A percentile compares a stretch with the other conserved stretches of the same genome.
phyloP scores from a whole-genome alignment of 768 basidiomycete genomes.

The Suillus bovinus region DNA sequence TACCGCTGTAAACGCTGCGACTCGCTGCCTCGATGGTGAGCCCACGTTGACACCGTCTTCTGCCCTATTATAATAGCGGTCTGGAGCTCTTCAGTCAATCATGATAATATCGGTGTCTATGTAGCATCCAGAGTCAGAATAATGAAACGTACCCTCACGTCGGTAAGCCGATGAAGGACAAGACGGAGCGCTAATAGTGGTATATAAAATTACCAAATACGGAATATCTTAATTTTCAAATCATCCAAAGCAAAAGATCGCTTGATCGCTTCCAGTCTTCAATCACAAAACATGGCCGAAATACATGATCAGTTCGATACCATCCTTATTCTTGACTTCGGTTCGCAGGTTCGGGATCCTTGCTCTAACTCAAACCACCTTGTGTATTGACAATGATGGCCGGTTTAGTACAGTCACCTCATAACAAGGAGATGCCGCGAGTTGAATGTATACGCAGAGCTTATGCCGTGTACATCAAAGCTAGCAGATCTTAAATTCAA shows the following conservation, averaged over 20 bases:
- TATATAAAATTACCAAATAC: no score
- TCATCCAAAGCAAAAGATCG: no score
- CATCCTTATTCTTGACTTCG: constrained; percentile 95
- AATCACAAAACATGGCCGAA: constrained; percentile 57
- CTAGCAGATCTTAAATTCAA: constrained; percentile 87
- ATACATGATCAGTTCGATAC: constrained; percentile 97
- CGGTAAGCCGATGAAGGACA: no score
- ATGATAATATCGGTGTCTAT: no score
- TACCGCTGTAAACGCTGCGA: constrained; percentile 37
- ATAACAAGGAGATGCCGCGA: constrained; percentile 98
- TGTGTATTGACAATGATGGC: constrained; percentile 1
- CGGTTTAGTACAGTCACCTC: constrained; percentile 86
- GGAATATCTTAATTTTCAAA: no score
- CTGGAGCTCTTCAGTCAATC: constrained; percentile 55
- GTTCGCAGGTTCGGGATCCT: constrained; percentile 72
- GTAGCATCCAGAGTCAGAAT: no score
- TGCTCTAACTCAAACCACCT: neutral
- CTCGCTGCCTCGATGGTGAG: constrained; percentile 37
- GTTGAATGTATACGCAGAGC: constrained; percentile 94
- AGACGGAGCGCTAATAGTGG: no score
- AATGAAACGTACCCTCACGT: no score
- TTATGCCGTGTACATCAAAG: constrained; percentile 94
- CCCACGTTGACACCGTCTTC: constrained; percentile 42
- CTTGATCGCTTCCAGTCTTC: no score
- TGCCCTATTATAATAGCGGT: constrained; percentile 37